Evolutionary conservation across 1,284 basidiomycete species (phyloP).

Genomic region (Fistulinella cinereoalba): DNA sequence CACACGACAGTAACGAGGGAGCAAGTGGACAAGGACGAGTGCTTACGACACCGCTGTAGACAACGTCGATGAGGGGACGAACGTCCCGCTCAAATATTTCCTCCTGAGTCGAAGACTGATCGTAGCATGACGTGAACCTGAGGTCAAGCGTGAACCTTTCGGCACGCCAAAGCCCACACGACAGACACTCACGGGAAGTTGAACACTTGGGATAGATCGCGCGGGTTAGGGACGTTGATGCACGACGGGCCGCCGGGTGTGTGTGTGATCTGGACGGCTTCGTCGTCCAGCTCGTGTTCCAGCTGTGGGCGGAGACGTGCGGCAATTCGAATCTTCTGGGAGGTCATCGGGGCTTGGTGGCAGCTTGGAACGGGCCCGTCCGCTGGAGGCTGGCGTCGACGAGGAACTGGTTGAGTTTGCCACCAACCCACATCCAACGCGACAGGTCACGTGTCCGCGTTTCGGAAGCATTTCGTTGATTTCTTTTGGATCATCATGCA

Average conservation of each 20-base stretch:
- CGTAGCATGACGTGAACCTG: conserved; percentile 72
- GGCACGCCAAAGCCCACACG: no score
- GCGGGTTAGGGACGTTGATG: conserved; percentile 63
- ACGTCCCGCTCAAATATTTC: conserved; percentile 72
- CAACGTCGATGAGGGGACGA: conserved; percentile 63
- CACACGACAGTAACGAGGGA: not conserved
- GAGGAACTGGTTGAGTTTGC: conserved; percentile 19
- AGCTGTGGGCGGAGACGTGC: conserved; percentile 65
- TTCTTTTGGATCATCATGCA: no score
- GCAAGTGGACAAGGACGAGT: not conserved
- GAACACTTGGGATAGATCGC: conserved; percentile 61
- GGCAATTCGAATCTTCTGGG: conserved; percentile 49
- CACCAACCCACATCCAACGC: conserved; percentile 18
- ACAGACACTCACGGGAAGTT: conserved; percentile 72
- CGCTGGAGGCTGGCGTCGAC: not conserved
- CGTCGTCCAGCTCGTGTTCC: conserved; percentile 58
- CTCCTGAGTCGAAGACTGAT: conserved; percentile 59
- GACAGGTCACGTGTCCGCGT: conserved; percentile 21
- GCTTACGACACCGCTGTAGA: conserved; percentile 66
- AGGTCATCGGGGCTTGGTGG: conserved; percentile 12
- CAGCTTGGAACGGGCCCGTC: not conserved
- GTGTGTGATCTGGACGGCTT: conserved; percentile 53
- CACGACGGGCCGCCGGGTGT: conserved; percentile 38
- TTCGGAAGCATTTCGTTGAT: no score
- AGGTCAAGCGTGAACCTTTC: not conserved